Conservation (phyloP, 495 filamentous ascomycete species). For the Neurospora tetrasperma region DNA sequence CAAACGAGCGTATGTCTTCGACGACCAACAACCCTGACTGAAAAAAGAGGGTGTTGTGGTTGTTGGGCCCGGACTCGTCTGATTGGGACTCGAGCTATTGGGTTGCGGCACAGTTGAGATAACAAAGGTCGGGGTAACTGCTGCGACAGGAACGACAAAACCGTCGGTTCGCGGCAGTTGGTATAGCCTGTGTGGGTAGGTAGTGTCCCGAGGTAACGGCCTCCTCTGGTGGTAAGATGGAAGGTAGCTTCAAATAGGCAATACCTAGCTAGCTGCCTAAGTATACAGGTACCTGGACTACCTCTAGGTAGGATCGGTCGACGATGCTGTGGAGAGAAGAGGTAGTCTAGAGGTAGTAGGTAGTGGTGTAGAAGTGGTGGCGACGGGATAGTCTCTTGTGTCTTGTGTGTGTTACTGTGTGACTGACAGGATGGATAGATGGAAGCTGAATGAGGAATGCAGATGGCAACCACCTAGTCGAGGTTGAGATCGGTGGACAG, state of each 20-base stretch:
- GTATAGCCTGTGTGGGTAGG: background rate
- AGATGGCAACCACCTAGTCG: background rate
- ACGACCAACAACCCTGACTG: background rate
- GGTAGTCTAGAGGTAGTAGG: background rate
- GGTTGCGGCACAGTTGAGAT: background rate
- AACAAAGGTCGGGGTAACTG: background rate
- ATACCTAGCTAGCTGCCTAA: background rate
- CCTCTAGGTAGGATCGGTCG: background rate
- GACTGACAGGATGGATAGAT: background rate
- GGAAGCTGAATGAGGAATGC: background rate
- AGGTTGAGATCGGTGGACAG: background rate
- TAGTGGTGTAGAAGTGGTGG: background rate
- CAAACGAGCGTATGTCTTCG: background rate
- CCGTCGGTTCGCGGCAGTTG: background rate
- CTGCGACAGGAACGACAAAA: background rate
- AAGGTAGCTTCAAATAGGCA: background rate
- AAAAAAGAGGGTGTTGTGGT: constrained; percentile 1
- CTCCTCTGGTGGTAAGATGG: background rate
- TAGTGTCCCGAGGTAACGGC: background rate
- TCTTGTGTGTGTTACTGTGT: background rate
- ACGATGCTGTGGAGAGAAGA: background rate
- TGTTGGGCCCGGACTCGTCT: background rate
- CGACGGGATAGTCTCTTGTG: too few relatives aligned
- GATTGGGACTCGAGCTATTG: background rate
- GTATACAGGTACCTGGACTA: background rate